Conservation (phyloP, 768 basidiomycete genomes). For the Lactarius hengduanensis region DNA sequence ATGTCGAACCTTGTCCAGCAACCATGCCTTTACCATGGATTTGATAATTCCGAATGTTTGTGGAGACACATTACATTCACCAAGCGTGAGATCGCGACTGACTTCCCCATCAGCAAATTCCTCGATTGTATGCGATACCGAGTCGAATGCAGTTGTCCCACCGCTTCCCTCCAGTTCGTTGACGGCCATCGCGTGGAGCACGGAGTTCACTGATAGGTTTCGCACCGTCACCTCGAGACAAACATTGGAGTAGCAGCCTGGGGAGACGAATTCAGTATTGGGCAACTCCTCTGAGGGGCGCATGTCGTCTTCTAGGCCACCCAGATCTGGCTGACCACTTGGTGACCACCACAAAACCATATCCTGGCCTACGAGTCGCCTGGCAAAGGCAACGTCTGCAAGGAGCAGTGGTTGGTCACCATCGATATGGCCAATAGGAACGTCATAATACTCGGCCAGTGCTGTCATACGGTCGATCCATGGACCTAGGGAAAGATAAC, state of each 20-base stretch:
- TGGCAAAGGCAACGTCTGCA: conserved; percentile 88
- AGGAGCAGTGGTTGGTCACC: conserved; percentile 86
- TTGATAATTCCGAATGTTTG: conserved; percentile 85
- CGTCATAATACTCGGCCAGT: conserved; percentile 86
- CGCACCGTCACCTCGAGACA: conserved; percentile 87
- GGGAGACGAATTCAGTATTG: conserved; percentile 78
- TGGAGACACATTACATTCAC: conserved; percentile 85
- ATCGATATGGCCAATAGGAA: conserved; percentile 90
- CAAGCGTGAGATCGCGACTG: conserved; percentile 71
- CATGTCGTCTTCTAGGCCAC: conserved; percentile 87
- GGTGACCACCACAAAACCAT: conserved; percentile 97
- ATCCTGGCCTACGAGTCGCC: conserved; percentile 83
- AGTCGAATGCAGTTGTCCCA: conserved; percentile 91
- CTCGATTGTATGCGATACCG: conserved; percentile 85
- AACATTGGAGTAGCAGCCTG: conserved; percentile 91
- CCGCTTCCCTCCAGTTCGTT: conserved; percentile 98
- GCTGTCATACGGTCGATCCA: conserved; percentile 81
- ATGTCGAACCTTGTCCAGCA: conserved; percentile 77
- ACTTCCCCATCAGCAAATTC: conserved; percentile 76
- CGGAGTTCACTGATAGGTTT: conserved; percentile 91
- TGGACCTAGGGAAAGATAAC: conserved; percentile 72
- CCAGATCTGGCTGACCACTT: conserved; percentile 84
- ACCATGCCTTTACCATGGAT: conserved; percentile 86
- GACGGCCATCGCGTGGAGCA: conserved; percentile 90
- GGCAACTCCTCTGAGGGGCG: conserved; percentile 73